These are phyloP conservation scores for Alternaria dauci DNA, from an alignment of 2,329 filamentous ascomycete species.

Conservation along the genomic window DNA sequence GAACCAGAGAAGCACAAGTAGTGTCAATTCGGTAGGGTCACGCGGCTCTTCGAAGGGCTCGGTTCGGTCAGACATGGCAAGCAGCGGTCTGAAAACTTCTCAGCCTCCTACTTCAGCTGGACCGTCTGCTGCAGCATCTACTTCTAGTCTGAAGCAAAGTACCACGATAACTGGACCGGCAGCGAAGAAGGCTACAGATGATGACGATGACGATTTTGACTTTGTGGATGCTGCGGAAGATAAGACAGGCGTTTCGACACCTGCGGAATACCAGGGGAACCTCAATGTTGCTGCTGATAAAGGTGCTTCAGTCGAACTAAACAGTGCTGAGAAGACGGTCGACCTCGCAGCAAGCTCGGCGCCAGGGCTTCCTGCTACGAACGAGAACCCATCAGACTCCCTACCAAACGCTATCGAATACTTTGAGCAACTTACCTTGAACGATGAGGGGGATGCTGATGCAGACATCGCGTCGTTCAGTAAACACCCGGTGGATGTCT, in stretches of 20 bases:
- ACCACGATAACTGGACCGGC: conserved; percentile 7
- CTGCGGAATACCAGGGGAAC: conserved; percentile 59
- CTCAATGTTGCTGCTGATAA: conserved; percentile 40
- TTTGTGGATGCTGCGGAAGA: conserved; percentile 67
- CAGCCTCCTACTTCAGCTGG: conserved; percentile 12
- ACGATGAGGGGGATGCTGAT: conserved; percentile 53
- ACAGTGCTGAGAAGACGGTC: conserved; percentile 34
- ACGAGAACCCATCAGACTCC: conserved; percentile 27
- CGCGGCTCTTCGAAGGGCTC: conserved; percentile 33
- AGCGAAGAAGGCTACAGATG: conserved; percentile 25
- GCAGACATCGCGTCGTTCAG: conserved; percentile 71
- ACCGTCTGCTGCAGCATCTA: conserved; percentile 27
- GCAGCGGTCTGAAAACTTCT: conserved; percentile 18
- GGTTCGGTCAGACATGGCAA: conserved; percentile 23
- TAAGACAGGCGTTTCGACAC: conserved; percentile 56
- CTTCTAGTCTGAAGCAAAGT: conserved; percentile 26
- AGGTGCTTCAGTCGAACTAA: conserved; percentile 32
- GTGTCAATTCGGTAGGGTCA: conserved; percentile 35
- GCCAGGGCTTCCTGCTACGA: conserved; percentile 29
- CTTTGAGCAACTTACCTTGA: conserved; percentile 42
- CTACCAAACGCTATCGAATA: conserved; percentile 39
- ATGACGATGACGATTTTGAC: conserved; percentile 53
- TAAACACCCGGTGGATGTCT: conserved; percentile 77
- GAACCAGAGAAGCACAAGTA: conserved; percentile 47
- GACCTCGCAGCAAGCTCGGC: conserved; percentile 39